Base-by-base conservation (phyloP, 768 basidiomycete species). In the Coprinopsis sp. region DNA sequence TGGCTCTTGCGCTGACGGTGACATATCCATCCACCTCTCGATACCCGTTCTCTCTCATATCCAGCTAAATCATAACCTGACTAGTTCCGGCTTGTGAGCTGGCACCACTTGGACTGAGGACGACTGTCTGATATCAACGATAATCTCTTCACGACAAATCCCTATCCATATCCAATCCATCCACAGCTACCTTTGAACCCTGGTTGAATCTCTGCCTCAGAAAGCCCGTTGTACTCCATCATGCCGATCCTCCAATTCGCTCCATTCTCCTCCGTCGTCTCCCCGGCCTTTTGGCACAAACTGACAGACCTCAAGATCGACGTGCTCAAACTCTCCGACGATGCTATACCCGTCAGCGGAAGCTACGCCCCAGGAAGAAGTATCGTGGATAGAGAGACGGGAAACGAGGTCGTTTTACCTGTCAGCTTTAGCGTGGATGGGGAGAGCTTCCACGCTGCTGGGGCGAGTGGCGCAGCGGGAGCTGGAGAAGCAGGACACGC, bases 271-370 rank as follows among this genome's bases (percentile, higher is more conserved):
- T 92, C 92, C 6, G 74, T 88, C 34, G 87, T 96, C 2, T 84
- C 91, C 51, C 94, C 96, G 1, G 75, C 82, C 2, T 92, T 98
- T 64, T 99, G 94, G 93, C 88, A 95, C 54, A 79, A 84, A 42
- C 84, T 99, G 31, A 88, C 90, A 1, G 68, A 76, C 23, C 67
- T 92, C 67, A 99, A 99, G 75, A 82, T 99, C 58, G 91, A 97
- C 62, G 82, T 89, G 12, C 79, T 94, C 33, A 81, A 81, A 51
- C 78, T 98, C 21, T 85, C 86, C 2, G 87, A 94, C 51, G 79
- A 78, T 3, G 72, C 81, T 0, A 56, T 91, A 7, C 64, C 82
- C 1, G 65, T 95, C 37, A 56, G 63, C 3, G 94, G 77, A 2
- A 76, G 80, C 3, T 91, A 95, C 57, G 64, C 84, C 0, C 67